Base-by-base conservation (phyloP, 768 basidiomycete species). In the Tricholoma furcatifolium region DNA sequence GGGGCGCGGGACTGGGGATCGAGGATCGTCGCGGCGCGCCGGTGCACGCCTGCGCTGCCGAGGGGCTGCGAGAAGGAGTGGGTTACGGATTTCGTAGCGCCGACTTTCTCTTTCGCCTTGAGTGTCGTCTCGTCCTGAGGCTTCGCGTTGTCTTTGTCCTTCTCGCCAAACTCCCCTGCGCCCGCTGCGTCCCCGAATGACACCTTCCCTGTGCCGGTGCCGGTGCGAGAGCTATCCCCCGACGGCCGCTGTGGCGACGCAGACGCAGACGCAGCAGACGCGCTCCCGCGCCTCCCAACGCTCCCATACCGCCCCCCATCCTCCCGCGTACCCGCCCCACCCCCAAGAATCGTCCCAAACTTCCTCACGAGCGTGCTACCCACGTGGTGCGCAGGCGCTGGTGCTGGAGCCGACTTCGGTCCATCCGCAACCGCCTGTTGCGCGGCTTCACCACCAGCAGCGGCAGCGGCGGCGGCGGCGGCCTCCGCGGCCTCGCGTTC, bases 331-430 rank as follows among this genome's bases (percentile, higher is more conserved):
- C 55, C 74, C 63, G 51, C 71, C 70, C 78, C 74, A 47, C 53
- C 79, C 23, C 79, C 80, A 34, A 89, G 69, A 61, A 91, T 66
- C 54, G 83, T 87, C 38, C 87, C 87, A 62, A 91, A 89, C 73
- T 82, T 85, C 68, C 87, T 76, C 54, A 87, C 86, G n/a, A 91
- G 77, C 21, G 85, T 87, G 45, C 85, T 81, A 17, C 27, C 27
- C 27, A 7, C 27, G 27, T 27, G 7, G 27, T 27, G 27, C 27
- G 27, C 27, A 7, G 27, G 27, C 7, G 27, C 27, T 4, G 27
- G 27, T 27, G 27, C 27, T 4, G 27, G 27, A 4, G 27, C 27
- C 27, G 27, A 27, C 3, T 3, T 7, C 7, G 27, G 27, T 7
- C 27, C 27, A 3, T 27, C 4, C 3, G 27, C 27, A 3, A 27